A percentile compares a stretch with the other conserved stretches of the same genome.
Conservation (phyloP, 164 flowering plant species). For the Vitis vinifera region DNA sequence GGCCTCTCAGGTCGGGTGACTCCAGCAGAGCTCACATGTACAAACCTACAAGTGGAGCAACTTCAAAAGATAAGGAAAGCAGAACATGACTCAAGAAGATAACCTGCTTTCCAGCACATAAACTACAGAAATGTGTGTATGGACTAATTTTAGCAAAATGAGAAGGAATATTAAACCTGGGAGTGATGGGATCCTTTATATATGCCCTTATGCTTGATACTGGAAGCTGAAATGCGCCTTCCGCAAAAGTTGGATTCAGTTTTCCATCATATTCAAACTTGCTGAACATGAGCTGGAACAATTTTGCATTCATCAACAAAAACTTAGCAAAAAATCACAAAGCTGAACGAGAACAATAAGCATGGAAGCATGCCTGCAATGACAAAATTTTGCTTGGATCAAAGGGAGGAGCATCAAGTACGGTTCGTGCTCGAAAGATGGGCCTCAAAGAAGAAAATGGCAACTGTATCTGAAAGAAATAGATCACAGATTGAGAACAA, state of each 20-base stretch:
- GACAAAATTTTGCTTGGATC: constrained; percentile 70
- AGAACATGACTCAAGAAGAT: neutral
- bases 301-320: constrained; percentile 3
- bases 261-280: constrained; percentile 97
- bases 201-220: constrained; percentile 71
- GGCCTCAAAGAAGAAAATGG: constrained; percentile 90
- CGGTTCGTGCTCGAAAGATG: constrained; percentile 85
- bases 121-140: neutral
- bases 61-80: neutral
- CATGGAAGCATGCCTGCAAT: constrained; percentile 57
- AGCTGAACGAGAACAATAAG: neutral
- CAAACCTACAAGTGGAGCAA: constrained; percentile 60
- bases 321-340: neutral
- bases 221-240: constrained; percentile 93
- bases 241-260: constrained; percentile 84
- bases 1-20: constrained; percentile 93
- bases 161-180: constrained; percentile 50
- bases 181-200: constrained; percentile 74
- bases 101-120: neutral
- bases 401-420: constrained; percentile 77
- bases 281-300: constrained; percentile 96
- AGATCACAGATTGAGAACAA: neutral
- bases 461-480: constrained; percentile 52
- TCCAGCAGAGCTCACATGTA: constrained; percentile 97
- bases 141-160: neutral